Conservation (phyloP, 2,329 filamentous ascomycete genomes). For the Colletotrichum karsti region DNA sequence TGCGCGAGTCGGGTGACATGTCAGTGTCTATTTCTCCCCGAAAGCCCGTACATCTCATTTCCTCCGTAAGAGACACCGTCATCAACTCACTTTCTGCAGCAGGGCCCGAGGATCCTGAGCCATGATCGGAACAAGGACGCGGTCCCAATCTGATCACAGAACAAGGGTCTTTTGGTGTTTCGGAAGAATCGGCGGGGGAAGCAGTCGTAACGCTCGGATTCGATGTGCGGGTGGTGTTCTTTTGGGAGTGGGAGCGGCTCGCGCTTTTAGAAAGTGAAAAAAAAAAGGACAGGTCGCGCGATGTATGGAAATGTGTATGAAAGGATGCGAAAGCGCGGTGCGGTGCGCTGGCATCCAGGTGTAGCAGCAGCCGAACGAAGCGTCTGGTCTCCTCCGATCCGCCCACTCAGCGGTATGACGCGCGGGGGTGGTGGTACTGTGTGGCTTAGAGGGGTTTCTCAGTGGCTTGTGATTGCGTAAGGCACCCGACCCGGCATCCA, state of each 20-base stretch:
- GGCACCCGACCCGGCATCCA: not conserved
- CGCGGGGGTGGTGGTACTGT: conserved; percentile 7
- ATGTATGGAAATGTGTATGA: not conserved
- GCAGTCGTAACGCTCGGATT: no score
- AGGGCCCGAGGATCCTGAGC: conserved; percentile 81
- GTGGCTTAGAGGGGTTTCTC: conserved; percentile 18
- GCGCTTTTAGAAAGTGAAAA: no score
- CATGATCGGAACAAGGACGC: conserved; percentile 59
- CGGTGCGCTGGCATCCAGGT: conserved; percentile 16
- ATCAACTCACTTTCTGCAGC: conserved; percentile 73
- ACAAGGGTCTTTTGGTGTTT: not conserved
- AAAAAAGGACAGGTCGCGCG: not conserved
- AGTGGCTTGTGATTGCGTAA: not conserved
- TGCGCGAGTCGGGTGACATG: conserved; percentile 55
- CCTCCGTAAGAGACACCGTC: not conserved
- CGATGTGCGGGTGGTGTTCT: no score
- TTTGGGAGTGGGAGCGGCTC: no score
- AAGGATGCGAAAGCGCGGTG: not conserved
- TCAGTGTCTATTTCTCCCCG: not conserved
- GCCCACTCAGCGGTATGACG: conserved; percentile 19
- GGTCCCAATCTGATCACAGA: not conserved
- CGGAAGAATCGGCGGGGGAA: not conserved
- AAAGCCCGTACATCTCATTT: not conserved
- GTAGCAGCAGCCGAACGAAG: conserved; percentile 19
- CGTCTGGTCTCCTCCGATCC: not conserved